Base-by-base conservation (phyloP, 495 filamentous ascomycete species). In the Xylaria palmicola region DNA sequence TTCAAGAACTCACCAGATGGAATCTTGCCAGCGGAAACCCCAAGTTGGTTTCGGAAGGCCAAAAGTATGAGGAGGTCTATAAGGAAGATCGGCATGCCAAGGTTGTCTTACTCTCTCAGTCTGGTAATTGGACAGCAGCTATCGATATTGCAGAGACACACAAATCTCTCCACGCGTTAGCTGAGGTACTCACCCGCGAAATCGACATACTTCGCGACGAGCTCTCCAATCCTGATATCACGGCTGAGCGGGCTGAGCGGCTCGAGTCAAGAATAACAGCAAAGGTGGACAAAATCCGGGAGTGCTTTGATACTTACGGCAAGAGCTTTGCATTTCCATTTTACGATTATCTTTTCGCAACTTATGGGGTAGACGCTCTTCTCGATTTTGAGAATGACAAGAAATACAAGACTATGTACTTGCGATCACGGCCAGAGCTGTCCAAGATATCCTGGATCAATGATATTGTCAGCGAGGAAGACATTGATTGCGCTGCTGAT, bases 401-500 rank as follows among this genome's bases (percentile, higher is more conserved):
- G 62, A 85, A 86, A 69, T 85, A 84, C 62, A 77, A 92, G 22
- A 96, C 92, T 10, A 78, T 76, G 30, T 98, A 91, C 67, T 77
- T 98, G 44, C 85, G 89, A 30, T 83, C 79, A 27, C 81, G 86
- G 63, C 83, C 85, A 9, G 74, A 84, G 62, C 87, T 90, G 45
- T 84, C 86, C 39, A 90, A 89, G 65, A 72, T 97, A n/a, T 81
- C 87, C 39, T 98, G 94, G 94, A 93, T 98, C 74, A 93, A 98
- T 72, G 92, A 97, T 66, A 84, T 97, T 19, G 74, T 83, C 52
- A 79, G 83, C 20, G 87, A 91, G 68, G 79, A 86, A 55, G 83
- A 94, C 53, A 93, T 89, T 63, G 76, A 82, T 32, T 79, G 79
- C 58, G 93, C 93, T 13, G 86, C 86, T 9, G 72, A 83, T 29